phyloP scores from a whole-genome alignment of 129 eudicot species.

The Kitagawia praeruptora region DNA sequence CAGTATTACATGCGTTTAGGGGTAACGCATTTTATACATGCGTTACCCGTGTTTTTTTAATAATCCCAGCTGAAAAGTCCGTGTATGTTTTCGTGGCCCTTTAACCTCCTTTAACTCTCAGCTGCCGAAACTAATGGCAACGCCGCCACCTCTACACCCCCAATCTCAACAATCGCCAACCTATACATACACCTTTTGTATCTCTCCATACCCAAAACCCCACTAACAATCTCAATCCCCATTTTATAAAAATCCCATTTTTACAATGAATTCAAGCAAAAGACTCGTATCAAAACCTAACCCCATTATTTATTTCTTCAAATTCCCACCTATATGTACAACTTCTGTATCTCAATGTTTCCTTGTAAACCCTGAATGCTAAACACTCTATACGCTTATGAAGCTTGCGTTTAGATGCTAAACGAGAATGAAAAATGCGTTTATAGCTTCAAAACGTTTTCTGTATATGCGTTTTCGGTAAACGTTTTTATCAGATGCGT shows the following conservation, averaged over 20 bases:
- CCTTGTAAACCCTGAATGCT: too few relatives aligned
- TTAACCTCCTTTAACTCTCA: slow-evolving; percentile 1
- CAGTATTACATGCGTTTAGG: too few relatives aligned
- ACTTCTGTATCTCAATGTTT: slow-evolving; percentile 22
- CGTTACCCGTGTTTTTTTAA: too few relatives aligned
- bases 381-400: too few relatives aligned
- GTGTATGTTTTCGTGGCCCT: neutral
- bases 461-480: too few relatives aligned
- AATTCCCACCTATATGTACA: slow-evolving; percentile 29
- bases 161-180: neutral
- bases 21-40: too few relatives aligned
- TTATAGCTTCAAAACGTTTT: too few relatives aligned
- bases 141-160: slow-evolving; percentile 17
- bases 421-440: too few relatives aligned
- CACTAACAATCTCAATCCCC: neutral
- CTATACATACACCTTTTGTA: neutral
- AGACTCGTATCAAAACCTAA: slow-evolving; percentile 29
- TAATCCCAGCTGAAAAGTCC: too few relatives aligned
- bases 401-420: too few relatives aligned
- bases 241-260: slow-evolving; percentile 6
- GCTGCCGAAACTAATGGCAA: slow-evolving; percentile 24
- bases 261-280: slow-evolving; percentile 44
- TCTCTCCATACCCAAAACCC: slow-evolving; percentile 14
- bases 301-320: slow-evolving; percentile 19
- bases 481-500: too few relatives aligned